Base-by-base conservation (phyloP, 805 yeast genomes). In the Myxozyma neotropica region DNA sequence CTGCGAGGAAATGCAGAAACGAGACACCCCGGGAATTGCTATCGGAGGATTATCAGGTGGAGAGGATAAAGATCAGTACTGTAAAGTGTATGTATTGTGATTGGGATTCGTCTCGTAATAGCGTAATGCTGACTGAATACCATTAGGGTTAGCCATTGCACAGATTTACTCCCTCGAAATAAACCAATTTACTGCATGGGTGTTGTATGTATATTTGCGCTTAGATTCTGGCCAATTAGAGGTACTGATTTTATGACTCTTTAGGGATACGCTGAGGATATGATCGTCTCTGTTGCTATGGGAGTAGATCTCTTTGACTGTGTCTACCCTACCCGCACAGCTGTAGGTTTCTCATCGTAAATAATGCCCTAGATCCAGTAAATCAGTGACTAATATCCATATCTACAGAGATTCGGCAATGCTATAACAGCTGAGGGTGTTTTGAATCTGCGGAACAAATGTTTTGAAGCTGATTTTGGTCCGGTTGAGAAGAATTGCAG, bases 41-140 rank as follows among this genome's bases (percentile, higher is more conserved):
- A 77, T 77, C 47, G 80, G 80, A 33, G 80, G 80, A 0, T 70
- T 77, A n/a, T 75, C 78, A 15, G 80, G 80, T 1, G 80, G 80
- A 8, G 80, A 77, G 57, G 80, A 75, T 60, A 77, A 77, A 63
- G 70, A 63, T 17, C 65, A 71, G 33, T 78, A 74, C 66, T 77
- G 81, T 64, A 60, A 68, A 43, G 78, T 77, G 48, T 58, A 45
- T 24, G 53, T 36, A 7, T 17, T 26, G 17, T 13, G 17, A 13
- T 12, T 1, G 1, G 2, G 3, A 10, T 33, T 31, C n/a, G n/a
- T n/a, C n/a, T 31, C 12, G 6, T 29, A 4, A 15, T 17, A 4
- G n/a, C 10, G n/a, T 15, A 6, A 17, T 42, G 12, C 42, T 40
- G 40, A 51, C 31, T 4, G 8, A 5, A 13, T 40, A n/a, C n/a